Conservation (phyloP, 805 yeast genomes). For the Komagataella kurtzmanii region DNA sequence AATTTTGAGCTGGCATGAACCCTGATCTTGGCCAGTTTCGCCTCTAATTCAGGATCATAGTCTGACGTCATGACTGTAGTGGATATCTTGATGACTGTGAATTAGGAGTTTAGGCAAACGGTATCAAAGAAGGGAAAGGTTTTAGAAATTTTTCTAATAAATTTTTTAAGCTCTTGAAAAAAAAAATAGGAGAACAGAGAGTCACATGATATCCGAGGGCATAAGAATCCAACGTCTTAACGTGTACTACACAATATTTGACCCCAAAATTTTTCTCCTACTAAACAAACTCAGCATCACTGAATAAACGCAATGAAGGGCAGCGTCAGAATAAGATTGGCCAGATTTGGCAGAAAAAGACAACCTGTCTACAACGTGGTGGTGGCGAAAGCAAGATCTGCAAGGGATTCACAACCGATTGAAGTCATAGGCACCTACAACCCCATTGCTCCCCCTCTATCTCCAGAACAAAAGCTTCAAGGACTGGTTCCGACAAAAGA, state of each 20-base stretch:
- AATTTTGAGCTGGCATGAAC: slow-evolving; percentile 64
- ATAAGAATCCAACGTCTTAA: neutral
- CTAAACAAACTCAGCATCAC: neutral
- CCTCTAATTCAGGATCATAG: slow-evolving; percentile 34
- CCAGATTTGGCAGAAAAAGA: slow-evolving; percentile 83
- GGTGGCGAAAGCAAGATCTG: slow-evolving; percentile 63
- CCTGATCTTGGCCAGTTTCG: slow-evolving; percentile 54
- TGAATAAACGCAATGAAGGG: slow-evolving; percentile 33
- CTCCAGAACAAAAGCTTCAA: slow-evolving; percentile 41
- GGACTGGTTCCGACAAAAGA: slow-evolving; percentile 60
- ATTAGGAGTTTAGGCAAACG: neutral
- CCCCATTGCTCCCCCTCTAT: slow-evolving; percentile 63
- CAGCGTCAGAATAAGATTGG: slow-evolving; percentile 74
- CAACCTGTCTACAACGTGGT: slow-evolving; percentile 88
- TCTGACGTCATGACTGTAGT: neutral
- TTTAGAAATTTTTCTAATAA: neutral
- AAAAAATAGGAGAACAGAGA: neutral
- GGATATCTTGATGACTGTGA: neutral
- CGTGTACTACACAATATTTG: neutral
- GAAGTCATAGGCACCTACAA: slow-evolving; percentile 93
- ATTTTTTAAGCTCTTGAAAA: neutral
- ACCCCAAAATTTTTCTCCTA: neutral
- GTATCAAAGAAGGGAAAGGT: neutral
- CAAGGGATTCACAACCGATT: slow-evolving; percentile 79
- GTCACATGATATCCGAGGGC: neutral